These are phyloP conservation scores for Wallemia ichthyophaga DNA, from an alignment of 1,284 basidiomycete species.

Conservation along the genomic window DNA sequence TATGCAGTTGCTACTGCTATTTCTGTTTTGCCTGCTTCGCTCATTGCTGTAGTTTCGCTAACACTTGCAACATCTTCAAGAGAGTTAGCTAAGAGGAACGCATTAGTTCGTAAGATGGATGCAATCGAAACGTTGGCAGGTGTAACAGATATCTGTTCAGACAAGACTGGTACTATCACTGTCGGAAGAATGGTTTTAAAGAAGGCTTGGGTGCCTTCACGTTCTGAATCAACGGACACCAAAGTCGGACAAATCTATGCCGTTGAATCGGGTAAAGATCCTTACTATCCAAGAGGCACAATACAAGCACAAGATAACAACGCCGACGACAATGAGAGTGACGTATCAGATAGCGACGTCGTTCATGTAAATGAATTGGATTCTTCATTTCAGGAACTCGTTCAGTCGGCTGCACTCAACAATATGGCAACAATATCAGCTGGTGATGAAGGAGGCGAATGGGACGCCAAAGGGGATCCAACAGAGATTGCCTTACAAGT, in stretches of 20 bases:
- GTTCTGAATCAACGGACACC: constrained; percentile 9
- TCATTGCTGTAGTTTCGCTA: constrained; percentile 18
- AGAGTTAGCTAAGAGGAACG: constrained; percentile 19
- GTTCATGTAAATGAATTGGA: constrained; percentile 13
- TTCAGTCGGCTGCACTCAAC: constrained; percentile 19
- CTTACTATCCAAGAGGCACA: constrained; percentile 18
- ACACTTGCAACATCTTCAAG: constrained; percentile 17
- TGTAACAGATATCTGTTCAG: constrained; percentile 30
- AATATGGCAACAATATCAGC: constrained; percentile 20
- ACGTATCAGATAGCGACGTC: constrained; percentile 6
- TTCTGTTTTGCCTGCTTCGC: constrained; percentile 23
- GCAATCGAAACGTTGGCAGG: constrained; percentile 29
- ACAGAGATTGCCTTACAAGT: constrained; percentile 34
- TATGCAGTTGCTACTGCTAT: constrained; percentile 16
- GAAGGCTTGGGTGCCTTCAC: constrained; percentile 25
- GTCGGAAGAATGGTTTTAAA: constrained; percentile 25
- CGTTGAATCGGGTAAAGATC: constrained; percentile 17
- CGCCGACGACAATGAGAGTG: constrained; percentile 9
- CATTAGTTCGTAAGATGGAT: constrained; percentile 20
- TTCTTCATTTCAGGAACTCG: constrained; percentile 14
- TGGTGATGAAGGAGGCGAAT: constrained; percentile 19
- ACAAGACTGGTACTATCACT: constrained; percentile 35
- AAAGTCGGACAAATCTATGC: constrained; percentile 15
- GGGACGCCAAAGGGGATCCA: constrained; percentile 37
- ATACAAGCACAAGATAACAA: constrained; percentile 9